Conservation (phyloP, 352 stramenopile species). For the Chrysophaeum taylorii region DNA sequence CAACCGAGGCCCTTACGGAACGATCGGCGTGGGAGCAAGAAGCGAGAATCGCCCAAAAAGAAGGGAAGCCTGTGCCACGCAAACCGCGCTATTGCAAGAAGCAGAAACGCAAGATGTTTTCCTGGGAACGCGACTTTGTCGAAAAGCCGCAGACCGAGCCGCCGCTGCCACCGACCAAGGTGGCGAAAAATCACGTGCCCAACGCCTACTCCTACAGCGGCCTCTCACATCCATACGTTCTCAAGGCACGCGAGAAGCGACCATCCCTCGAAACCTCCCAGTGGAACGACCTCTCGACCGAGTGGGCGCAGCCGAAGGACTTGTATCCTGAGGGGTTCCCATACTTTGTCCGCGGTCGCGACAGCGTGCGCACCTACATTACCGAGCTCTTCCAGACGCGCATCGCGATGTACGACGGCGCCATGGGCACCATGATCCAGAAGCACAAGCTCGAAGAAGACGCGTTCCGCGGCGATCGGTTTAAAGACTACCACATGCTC, state of each 20-base stretch:
- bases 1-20: neutral
- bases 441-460: constrained; percentile 79
- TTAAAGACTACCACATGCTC: constrained; percentile 75
- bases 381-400: constrained; percentile 54
- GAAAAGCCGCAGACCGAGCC: constrained; percentile 43
- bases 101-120: neutral
- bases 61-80: neutral
- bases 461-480: constrained; percentile 85
- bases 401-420: constrained; percentile 88
- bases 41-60: neutral
- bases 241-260: constrained; percentile 14
- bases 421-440: constrained; percentile 97
- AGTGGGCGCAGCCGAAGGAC: constrained; percentile 41
- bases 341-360: constrained; percentile 61
- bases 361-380: constrained; percentile 62
- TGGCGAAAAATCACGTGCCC: constrained; percentile 32
- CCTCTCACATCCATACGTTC: neutral
- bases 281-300: constrained; percentile 3
- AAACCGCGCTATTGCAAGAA: constrained; percentile 1
- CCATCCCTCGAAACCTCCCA: neutral
- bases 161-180: constrained; percentile 46
- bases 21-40: neutral
- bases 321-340: constrained; percentile 52
- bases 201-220: constrained; percentile 7
- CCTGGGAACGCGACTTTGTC: neutral